Evolutionary conservation across 2,329 filamentous ascomycete species (phyloP).

Genomic region (Lecanosticta acicola): DNA sequence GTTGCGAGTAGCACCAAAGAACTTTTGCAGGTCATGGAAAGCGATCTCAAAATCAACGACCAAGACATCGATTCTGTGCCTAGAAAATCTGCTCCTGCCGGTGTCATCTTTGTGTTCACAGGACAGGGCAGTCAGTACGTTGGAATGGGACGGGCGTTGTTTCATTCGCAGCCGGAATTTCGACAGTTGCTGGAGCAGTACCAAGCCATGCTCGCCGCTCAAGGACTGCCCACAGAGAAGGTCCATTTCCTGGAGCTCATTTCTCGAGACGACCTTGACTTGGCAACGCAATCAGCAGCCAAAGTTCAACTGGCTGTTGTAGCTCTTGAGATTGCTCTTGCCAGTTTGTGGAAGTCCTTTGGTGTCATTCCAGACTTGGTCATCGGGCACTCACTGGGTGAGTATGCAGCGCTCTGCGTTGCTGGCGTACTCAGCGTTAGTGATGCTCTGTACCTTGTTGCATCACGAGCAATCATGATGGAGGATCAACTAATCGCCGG

Average conservation of each 20-base stretch:
- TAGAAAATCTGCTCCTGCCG: conserved; percentile 20
- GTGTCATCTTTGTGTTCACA: conserved; percentile 12
- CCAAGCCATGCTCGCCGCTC: conserved; percentile 22
- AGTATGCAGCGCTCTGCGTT: conserved; percentile 36
- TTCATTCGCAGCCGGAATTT: conserved; percentile 9
- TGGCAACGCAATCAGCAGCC: conserved; percentile 7
- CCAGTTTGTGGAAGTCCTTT: conserved; percentile 24
- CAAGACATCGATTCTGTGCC: conserved; percentile 22
- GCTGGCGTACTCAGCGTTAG: conserved; percentile 34
- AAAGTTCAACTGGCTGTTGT: conserved; percentile 37
- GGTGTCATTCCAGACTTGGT: conserved; percentile 26
- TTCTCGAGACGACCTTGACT: background rate
- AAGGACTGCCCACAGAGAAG: conserved; percentile 31
- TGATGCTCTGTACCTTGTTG: conserved; percentile 34
- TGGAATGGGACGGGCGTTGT: conserved; percentile 19
- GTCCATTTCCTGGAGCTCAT: conserved; percentile 23
- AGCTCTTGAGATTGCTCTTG: conserved; percentile 40
- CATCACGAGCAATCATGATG: conserved; percentile 31
- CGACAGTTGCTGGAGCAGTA: background rate
- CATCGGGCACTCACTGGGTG: conserved; percentile 34
- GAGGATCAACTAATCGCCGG: conserved; percentile 19
- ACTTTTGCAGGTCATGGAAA: too few species aligned
- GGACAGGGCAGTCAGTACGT: conserved; percentile 19
- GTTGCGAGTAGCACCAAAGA: background rate
- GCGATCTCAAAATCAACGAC: conserved; percentile 19